Evolutionary conservation across 768 basidiomycete species (phyloP).

Genomic region (Fomitopsis serialis): DNA sequence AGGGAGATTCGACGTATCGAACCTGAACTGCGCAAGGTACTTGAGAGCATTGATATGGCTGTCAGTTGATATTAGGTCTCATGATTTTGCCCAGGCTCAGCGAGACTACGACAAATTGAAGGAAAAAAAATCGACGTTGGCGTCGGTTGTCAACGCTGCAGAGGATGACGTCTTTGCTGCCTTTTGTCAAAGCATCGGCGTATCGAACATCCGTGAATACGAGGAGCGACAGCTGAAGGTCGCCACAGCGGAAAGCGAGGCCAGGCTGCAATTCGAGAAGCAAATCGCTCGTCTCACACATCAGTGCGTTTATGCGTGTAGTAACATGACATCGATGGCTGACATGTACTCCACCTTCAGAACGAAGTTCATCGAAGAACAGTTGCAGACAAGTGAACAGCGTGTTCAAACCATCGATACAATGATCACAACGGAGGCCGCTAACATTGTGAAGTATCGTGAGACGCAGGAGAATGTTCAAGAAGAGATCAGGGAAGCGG

Average conservation of each 20-base stretch:
- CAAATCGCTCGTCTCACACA: conserved; percentile 83
- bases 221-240: conserved; percentile 88
- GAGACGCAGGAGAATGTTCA: conserved; percentile 49
- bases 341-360: conserved; percentile 34
- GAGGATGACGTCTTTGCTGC: conserved; percentile 74
- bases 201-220: conserved; percentile 84
- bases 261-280: conserved; percentile 74
- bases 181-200: conserved; percentile 79
- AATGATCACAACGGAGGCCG: conserved; percentile 46
- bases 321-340: no score
- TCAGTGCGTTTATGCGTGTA: conserved; percentile 48
- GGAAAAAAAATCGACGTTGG: conserved; percentile 50
- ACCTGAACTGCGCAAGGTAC: conserved; percentile 71
- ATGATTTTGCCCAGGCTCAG: conserved; percentile 40
- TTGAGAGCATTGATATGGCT: background rate
- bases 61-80: background rate
- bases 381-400: conserved; percentile 57
- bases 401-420: conserved; percentile 53
- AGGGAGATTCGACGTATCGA: conserved; percentile 59
- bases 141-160: conserved; percentile 58
- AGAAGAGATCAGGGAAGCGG: conserved; percentile 54
- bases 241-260: conserved; percentile 84
- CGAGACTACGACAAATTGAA: conserved; percentile 46
- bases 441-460: conserved; percentile 47
- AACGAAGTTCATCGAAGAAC: conserved; percentile 76